Evolutionary conservation across 805 yeast species (phyloP), one percentile per base, ranked within the genome.

Genomic region (Komagataella pastoris): DNA sequence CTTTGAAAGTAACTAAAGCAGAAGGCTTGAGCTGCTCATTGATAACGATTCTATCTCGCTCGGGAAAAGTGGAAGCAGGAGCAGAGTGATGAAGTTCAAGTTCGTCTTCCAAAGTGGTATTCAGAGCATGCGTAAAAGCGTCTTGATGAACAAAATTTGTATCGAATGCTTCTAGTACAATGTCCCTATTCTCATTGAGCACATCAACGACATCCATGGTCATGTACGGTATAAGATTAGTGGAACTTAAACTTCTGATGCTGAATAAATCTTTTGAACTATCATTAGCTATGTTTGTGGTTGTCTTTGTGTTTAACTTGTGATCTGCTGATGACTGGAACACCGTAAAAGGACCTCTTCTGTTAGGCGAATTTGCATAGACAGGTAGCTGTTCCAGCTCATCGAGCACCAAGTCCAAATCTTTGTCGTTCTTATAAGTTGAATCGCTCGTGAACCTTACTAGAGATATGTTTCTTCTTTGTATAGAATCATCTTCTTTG

Each of bases 391-490:
- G 56, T n/a, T 49, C 52, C 19, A 61, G 24, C 19, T 43, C 23
- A 17, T 69, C 70, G n/a, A 77, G 55, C 17, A 61, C 67, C 0
- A 56, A 55, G 53, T 69, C 73, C 52, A 78, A 58, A 51, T 71
- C 71, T 5, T 61, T 63, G 54, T 67, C 69, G 12, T 72, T 71
- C 7, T 62, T 56, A 55, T 73, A 76, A 6, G 51, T 53, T 65
- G 66, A 60, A 3, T 49, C 50, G 7, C 54, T 52, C 0, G 77
- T 72, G 54, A 71, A 77, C 49, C 56, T 57, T 57, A 72, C 74
- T 44, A 75, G 65, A 3, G 70, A 75, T 17, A 78, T 65, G 43
- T 66, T 69, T 24, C 81, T 62, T 54, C 82, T 63, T 63, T 70
- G 75, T 53, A 67, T 68, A 49, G 60, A 49, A 17, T 54, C 49